Base-by-base conservation (phyloP, 169 alveolate species). In the Eimeria nieschulzi region DNA sequence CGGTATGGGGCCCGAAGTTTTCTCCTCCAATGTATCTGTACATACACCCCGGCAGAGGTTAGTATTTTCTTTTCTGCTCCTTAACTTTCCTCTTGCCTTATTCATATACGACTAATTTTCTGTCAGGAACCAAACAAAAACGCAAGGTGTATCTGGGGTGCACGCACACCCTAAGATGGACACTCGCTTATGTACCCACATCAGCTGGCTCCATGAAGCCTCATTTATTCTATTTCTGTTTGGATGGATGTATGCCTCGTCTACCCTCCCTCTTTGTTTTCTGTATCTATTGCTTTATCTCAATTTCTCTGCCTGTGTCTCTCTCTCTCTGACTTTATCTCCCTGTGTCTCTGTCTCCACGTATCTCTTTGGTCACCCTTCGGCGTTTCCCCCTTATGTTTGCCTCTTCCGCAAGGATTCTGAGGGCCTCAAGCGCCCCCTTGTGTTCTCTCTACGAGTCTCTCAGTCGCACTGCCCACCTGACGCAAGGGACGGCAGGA, bases 1-100 rank as follows among this genome's bases (percentile, higher is more conserved):
- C 96, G 19, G 96, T 87, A 79, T 95, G 96, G 10, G 96, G 96
- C 71, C 95, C 95, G 76, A 95, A 95, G 56, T 95, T 95, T 8
- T 94, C 96, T 21, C 96, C 96, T 25, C 88, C 90, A n/a, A 87
- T 46, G 68, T 95, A 95, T 83, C 96, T 90, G 84, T 39, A 46
- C 78, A 82, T 10, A 17, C 59, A 59, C 25, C 55, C 26, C 78
- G 19, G 84, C 53, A 6, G 53, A 39, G 9, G 56, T 19, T 19
- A 71, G 0, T 71, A 7, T 33, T 25, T 1, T 26, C 61, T 25
- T n/a, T 17, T 19, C 19, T 53, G 68, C 53, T 72, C 8, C 55
- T 23, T 5, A 25, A 33, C 46, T 59, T 23, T 39, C 59, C 63
- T n/a, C 64, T 17, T 10, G 46, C 66, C 54, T 7, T 39, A 59